phyloP scores from a whole-genome alignment of 2,329 filamentous ascomycete genomes.

The Helicocarpus griseus region DNA sequence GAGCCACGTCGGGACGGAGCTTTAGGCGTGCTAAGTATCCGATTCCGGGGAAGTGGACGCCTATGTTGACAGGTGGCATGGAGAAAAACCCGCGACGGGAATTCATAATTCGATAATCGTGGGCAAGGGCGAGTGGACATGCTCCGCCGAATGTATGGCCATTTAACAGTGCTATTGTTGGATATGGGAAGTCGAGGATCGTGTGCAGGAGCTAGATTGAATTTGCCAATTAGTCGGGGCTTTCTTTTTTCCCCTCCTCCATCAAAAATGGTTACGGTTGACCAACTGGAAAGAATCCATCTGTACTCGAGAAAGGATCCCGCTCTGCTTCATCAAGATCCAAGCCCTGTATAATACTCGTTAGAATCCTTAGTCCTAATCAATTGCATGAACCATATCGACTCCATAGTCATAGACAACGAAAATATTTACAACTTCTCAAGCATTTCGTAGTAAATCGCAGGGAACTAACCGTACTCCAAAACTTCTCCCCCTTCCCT shows the following conservation, averaged over 20 bases:
- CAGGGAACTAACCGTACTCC: conserved; percentile 5
- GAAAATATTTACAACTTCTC: background rate
- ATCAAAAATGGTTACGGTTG: background rate
- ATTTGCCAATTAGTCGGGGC: background rate
- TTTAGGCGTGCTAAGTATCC: conserved; percentile 37
- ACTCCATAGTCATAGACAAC: too few species aligned
- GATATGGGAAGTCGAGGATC: conserved; percentile 31
- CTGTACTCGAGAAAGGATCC: conserved; percentile 43
- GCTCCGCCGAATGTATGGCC: conserved; percentile 32
- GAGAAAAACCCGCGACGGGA: conserved; percentile 26
- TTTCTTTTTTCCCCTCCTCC: background rate
- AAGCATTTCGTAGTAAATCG: background rate
- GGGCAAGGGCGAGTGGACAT: conserved; percentile 27
- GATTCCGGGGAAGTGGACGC: conserved; percentile 40
- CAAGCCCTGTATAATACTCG: conserved; percentile 17
- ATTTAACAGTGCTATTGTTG: conserved; percentile 30
- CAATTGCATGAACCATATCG: background rate
- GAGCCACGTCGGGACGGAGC: conserved; percentile 34
- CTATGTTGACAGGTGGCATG: conserved; percentile 40
- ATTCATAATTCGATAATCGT: conserved; percentile 32
- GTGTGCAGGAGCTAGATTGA: conserved; percentile 24
- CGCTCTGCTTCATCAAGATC: conserved; percentile 35
- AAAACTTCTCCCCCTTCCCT: conserved; percentile 28
- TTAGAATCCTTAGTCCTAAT: background rate
- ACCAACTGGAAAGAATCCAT: conserved; percentile 40